A percentile compares a stretch with the other conserved stretches of the same genome.
phyloP scores from a whole-genome alignment of 2,329 filamentous ascomycete species.

The Bipolaris oryzae region DNA sequence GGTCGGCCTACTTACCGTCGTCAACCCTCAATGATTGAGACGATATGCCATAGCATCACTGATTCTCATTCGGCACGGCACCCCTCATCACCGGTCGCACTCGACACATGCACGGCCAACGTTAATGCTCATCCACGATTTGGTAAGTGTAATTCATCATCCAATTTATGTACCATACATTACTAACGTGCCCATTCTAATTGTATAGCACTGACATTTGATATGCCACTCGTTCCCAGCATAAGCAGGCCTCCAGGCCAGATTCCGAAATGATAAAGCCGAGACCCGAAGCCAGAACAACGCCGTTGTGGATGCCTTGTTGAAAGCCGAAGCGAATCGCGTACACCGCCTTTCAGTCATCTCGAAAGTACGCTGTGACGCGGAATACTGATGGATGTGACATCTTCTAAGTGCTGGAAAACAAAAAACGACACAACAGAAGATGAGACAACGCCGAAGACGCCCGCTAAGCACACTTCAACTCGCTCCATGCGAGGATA shows the following conservation, averaged over 20 bases:
- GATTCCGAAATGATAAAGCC: background rate
- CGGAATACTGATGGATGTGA: background rate
- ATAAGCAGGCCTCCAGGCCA: background rate
- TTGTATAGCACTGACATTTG: conserved; percentile 6
- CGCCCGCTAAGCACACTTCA: conserved; percentile 10
- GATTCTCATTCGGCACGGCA: background rate
- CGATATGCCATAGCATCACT: no score
- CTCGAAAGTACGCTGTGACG: background rate
- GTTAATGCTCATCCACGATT: conserved; percentile 5
- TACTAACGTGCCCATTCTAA: conserved; percentile 24
- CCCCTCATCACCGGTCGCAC: conserved; percentile 10
- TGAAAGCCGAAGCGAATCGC: background rate
- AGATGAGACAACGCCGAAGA: background rate
- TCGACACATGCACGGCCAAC: background rate
- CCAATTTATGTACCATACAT: conserved; percentile 38
- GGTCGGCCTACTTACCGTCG: no score
- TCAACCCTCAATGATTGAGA: no score
- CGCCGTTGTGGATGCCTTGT: background rate
- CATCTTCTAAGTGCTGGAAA: background rate
- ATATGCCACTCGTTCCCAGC: background rate
- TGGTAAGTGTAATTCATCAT: conserved; percentile 15
- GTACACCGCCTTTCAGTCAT: background rate
- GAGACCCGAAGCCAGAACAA: background rate
- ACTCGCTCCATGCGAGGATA: background rate
- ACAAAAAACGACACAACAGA: background rate